A percentile compares a stretch with the other conserved stretches of the same genome.
Evolutionary conservation across 768 basidiomycete species (phyloP).

Genomic region (Lactarius hatsudake): DNA sequence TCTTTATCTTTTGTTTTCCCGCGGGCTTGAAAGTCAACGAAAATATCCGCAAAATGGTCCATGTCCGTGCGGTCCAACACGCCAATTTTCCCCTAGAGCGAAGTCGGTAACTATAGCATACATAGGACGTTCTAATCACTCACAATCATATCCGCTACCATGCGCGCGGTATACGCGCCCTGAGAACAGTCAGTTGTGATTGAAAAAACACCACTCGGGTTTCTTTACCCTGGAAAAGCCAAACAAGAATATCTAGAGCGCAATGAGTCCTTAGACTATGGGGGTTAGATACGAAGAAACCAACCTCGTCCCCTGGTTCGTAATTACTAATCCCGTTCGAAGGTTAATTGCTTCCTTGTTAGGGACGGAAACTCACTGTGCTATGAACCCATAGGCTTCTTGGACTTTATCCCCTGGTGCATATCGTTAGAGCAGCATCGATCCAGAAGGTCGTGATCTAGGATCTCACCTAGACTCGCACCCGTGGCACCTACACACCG

Average conservation of each 20-base stretch:
- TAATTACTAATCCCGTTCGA: slow-evolving; percentile 51
- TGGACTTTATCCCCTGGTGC: slow-evolving; percentile 65
- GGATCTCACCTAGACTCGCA: slow-evolving; percentile 50
- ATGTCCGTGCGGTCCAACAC: slow-evolving; percentile 68
- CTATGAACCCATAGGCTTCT: slow-evolving; percentile 77
- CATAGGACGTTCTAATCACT: slow-evolving; percentile 19
- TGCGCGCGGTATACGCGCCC: slow-evolving; percentile 77
- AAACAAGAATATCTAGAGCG: slow-evolving; percentile 64
- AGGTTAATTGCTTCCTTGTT: background rate
- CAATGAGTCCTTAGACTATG: background rate
- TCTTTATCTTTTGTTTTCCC: slow-evolving; percentile 49
- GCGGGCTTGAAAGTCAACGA: slow-evolving; percentile 57
- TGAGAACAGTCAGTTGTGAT: slow-evolving; percentile 31
- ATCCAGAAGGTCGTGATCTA: background rate
- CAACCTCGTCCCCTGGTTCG: slow-evolving; percentile 66
- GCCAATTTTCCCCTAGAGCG: slow-evolving; percentile 62
- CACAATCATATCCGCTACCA: slow-evolving; percentile 70
- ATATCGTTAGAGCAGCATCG: slow-evolving; percentile 13
- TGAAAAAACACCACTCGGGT: background rate
- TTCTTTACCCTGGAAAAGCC: slow-evolving; percentile 70
- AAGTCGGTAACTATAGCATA: slow-evolving; percentile 12
- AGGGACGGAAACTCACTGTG: slow-evolving; percentile 53
- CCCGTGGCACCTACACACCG: slow-evolving; percentile 56
- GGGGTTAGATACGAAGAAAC: background rate
- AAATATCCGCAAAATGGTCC: slow-evolving; percentile 68